Conservation (phyloP, 2,329 filamentous ascomycete species). For the Colletotrichum cordylinicola region DNA sequence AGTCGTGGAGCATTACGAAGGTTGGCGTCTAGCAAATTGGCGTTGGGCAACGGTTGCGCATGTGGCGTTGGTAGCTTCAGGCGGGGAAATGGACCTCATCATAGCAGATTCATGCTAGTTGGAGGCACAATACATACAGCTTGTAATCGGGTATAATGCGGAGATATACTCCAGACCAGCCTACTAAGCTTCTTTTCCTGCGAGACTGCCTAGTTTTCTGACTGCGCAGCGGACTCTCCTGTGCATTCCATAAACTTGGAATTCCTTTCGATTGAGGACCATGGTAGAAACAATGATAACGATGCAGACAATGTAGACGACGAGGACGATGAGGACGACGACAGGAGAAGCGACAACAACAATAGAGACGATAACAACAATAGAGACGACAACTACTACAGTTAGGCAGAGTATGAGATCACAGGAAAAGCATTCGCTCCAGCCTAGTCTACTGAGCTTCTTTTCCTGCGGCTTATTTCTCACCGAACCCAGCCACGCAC, state of each 20-base stretch:
- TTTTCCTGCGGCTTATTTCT: neutral
- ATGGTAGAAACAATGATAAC: neutral
- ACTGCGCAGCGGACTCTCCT: neutral
- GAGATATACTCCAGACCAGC: neutral
- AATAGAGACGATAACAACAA: too few species aligned
- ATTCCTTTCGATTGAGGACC: neutral
- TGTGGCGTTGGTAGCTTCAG: neutral
- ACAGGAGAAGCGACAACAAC: neutral
- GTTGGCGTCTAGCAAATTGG: neutral
- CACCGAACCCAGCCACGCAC: neutral
- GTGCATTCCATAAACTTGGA: rapidly evolving
- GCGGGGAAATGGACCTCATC: neutral
- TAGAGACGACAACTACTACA: neutral
- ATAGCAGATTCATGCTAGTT: neutral
- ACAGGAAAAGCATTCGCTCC: neutral
- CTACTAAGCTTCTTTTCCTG: neutral
- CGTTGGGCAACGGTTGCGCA: neutral
- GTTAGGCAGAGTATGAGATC: neutral
- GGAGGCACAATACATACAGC: neutral
- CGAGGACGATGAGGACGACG: neutral
- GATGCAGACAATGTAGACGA: neutral
- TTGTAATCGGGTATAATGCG: neutral
- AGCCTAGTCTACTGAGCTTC: neutral
- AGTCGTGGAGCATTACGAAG: neutral
- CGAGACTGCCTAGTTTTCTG: neutral